Percentiles rank a stretch among this genome's conserved stretches.
Conservation (phyloP, 768 basidiomycete species). For the Tephrocybe rancida region DNA sequence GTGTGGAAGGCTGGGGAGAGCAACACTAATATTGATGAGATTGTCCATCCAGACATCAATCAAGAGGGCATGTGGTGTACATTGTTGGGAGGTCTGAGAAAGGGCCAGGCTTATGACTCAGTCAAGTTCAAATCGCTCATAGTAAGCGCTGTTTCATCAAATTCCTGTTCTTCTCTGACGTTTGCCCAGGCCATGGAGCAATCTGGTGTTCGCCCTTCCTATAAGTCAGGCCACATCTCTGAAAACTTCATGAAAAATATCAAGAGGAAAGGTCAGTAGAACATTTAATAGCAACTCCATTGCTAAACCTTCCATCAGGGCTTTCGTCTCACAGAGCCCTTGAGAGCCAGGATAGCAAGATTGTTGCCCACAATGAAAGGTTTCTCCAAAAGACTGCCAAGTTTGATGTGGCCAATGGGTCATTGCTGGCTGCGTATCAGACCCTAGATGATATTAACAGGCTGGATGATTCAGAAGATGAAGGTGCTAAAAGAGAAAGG, state of each 20-base stretch:
- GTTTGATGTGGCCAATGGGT: too few relatives aligned
- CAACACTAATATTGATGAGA: constrained; percentile 16
- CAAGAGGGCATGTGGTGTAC: constrained; percentile 19
- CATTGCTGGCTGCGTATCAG: too few relatives aligned
- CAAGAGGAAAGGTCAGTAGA: constrained; percentile 10
- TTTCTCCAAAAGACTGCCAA: too few relatives aligned
- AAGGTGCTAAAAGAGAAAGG: too few relatives aligned
- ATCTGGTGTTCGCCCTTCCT: constrained; percentile 1
- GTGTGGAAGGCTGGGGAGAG: constrained; percentile 19
- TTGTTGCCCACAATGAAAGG: too few relatives aligned
- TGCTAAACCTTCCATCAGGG: too few relatives aligned
- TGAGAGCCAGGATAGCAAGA: too few relatives aligned
- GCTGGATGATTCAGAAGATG: too few relatives aligned
- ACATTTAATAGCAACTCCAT: not conserved
- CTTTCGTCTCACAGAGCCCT: not conserved
- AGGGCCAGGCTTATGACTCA: constrained; percentile 6
- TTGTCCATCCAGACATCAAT: constrained; percentile 20
- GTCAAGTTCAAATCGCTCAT: too few relatives aligned
- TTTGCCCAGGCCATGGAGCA: constrained; percentile 8
- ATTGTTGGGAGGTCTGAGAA: constrained; percentile 16
- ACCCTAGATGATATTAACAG: too few relatives aligned
- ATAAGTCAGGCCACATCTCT: constrained; percentile 14
- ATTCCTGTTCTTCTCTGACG: too few relatives aligned
- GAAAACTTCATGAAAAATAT: constrained; percentile 13
- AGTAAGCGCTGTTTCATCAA: too few relatives aligned